Evolutionary conservation across 2,329 filamentous ascomycete genomes (phyloP), one percentile per base, ranked within the genome.

Genomic region (Zasmidium angulare): DNA sequence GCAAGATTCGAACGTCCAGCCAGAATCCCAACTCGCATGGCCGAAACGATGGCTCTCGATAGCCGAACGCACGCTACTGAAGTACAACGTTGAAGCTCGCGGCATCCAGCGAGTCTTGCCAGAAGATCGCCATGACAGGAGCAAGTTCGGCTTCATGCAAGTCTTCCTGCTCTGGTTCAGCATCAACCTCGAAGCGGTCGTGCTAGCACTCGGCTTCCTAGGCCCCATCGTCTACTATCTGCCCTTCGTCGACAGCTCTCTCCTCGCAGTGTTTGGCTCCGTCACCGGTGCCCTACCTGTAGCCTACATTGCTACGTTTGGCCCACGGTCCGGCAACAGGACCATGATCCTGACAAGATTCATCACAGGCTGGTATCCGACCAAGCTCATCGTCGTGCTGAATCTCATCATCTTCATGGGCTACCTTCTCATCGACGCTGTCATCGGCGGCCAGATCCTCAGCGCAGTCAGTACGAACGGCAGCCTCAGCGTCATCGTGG

Each of bases 381-480:
- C 82, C 54, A 88, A 87, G 71, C 72, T 89, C 7, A 80, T 87
- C 31, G 84, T 86, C 14, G 67, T 88, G 21, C 74, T 89, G 58
- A 88, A 87, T 66, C 76, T 88, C 50, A 80, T 88, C 48, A 81
- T 86, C 21, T 77, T 88, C 46, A 62, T 67, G 48, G 85, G 85
- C 9, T 88, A 88, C 65, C 77, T 79, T 19, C 75, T 88, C 69
- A 84, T 89, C 60, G 84, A 87, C 70, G 85, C 82, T 31, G 85
- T 89, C 4, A 79, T 90, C 17, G 84, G 84, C 1, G 88, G 88
- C 0, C 87, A 89, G 68, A 88, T 89, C 23, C 75, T 90, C 1
- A 87, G 84, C 3, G 87, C 87, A 1, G 84, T 90, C 2, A 85
- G 84, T 12, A 73, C 77, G 1, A 79, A 81, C 60, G 81, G 78